Base-by-base conservation (phyloP, 768 basidiomycete genomes). In the Podaxis sp. region DNA sequence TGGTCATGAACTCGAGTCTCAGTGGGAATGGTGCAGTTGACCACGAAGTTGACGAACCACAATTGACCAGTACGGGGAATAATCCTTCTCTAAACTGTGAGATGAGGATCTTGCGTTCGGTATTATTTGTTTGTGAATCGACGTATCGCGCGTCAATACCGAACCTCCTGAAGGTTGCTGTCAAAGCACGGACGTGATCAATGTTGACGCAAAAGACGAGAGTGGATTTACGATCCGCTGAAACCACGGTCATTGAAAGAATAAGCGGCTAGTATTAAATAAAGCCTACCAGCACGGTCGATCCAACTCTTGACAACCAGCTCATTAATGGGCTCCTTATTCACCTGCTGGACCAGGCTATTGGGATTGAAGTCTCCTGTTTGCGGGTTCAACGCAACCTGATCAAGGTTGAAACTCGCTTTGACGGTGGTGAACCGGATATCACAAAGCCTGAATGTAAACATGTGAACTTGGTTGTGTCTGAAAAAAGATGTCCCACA, bases 161-260 rank as follows among this genome's bases (percentile, higher is more conserved):
- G 28, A 81, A 85, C 8, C 76, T 75, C 39, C 89, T 84, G 69
- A 96, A 99, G 2, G 80, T 74, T 42, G 82, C 80, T 0, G 95
- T 93, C 48, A 99, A 77, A 4, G 83, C 83, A 48, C 81, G 76
- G 39, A 96, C 91, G 72, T 99, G 96, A 0, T 85, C 81, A 1
- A 96, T 72, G 66, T 92, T 89, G 61, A 95, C 90, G 65, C 93
- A 95, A 71, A 99, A 98, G n/a, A 96, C 84, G 3, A 99, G 78
- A 0, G 95, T 97, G 1, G 96, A 96, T 74, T 87, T 89, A 52
- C 96, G 85, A 11, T 80, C 77, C 5, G 77, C 83, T 88, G 64
- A 26, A 9, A 57, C 55, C 57, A 17, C 26, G 17, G 49, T 60
- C 1, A 36, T 13, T 24, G 58, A 7, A 26, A 40, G 57, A n/a